Conservation (phyloP, 1,284 basidiomycete genomes). For the Austropuccinia psidii region DNA sequence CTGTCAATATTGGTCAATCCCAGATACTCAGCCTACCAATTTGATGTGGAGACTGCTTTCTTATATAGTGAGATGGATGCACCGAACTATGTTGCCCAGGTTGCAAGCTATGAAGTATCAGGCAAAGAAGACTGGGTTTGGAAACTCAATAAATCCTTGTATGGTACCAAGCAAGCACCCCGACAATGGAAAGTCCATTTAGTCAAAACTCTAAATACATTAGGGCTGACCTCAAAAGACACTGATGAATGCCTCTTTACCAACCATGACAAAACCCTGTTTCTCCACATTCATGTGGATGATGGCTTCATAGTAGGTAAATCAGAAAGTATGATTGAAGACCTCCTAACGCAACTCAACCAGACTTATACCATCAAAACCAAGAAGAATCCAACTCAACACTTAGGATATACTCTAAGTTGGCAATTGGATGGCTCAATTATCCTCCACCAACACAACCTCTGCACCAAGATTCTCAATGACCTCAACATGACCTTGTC, state of each 20-base stretch:
- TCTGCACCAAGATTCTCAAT: no score
- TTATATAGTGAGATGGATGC: constrained; percentile 1
- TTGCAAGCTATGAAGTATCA: constrained; percentile 1
- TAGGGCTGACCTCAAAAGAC: not conserved
- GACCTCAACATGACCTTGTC: no score
- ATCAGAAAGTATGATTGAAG: not conserved
- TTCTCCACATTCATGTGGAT: constrained; percentile 14
- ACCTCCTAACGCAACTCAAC: not conserved
- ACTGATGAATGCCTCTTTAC: not conserved
- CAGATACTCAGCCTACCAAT: not conserved
- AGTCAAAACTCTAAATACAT: not conserved
- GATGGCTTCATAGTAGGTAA: not conserved
- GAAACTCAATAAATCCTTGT: not conserved
- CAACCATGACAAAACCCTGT: not conserved
- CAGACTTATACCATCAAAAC: not conserved
- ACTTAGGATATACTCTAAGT: no score
- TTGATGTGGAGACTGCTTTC: constrained; percentile 2
- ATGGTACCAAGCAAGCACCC: constrained; percentile 9
- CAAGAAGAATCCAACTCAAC: not conserved
- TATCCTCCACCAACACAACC: no score
- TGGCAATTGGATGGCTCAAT: no score
- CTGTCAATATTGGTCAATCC: not conserved
- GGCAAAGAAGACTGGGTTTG: not conserved
- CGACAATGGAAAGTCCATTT: not conserved
- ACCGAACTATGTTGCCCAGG: not conserved